Evolutionary conservation across 2,329 filamentous ascomycete species (phyloP).

Genomic region (Magnaporthiopsis poae): DNA sequence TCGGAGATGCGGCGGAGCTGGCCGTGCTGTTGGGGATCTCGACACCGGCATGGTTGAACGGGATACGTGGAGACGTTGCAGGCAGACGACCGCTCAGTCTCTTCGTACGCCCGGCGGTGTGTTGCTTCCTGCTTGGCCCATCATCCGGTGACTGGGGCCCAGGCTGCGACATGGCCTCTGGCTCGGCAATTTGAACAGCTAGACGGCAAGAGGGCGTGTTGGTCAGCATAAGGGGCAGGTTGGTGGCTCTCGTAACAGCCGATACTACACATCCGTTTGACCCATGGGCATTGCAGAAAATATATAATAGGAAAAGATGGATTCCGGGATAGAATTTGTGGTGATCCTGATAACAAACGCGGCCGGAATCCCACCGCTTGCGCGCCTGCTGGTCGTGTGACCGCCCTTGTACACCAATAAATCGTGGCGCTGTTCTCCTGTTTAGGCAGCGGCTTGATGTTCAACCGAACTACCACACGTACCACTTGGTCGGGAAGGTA

Average conservation of each 20-base stretch:
- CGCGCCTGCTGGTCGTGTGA: background rate
- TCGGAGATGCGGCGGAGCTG: conserved; percentile 18
- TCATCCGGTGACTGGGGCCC: conserved; percentile 25
- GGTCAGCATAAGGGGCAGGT: background rate
- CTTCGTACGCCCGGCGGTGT: conserved; percentile 31
- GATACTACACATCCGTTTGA: background rate
- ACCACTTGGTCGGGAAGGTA: background rate
- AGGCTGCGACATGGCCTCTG: conserved; percentile 19
- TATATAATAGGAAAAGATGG: background rate
- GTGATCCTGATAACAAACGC: background rate
- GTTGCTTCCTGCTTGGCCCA: conserved; percentile 31
- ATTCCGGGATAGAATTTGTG: background rate
- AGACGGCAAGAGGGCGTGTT: conserved; percentile 9
- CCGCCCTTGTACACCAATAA: background rate
- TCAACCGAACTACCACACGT: background rate
- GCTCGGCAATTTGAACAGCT: conserved; percentile 52
- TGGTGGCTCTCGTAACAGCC: background rate
- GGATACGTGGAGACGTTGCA: conserved; percentile 33
- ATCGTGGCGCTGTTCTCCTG: background rate
- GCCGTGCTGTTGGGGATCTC: conserved; percentile 22
- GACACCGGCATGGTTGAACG: conserved; percentile 26
- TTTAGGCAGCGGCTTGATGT: conserved; percentile 2
- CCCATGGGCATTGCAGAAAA: background rate
- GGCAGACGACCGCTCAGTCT: conserved; percentile 34
- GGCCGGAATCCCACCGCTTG: background rate